Evolutionary conservation across 352 stramenopile genomes (phyloP).

Genomic region (Globisporangium paddicum): DNA sequence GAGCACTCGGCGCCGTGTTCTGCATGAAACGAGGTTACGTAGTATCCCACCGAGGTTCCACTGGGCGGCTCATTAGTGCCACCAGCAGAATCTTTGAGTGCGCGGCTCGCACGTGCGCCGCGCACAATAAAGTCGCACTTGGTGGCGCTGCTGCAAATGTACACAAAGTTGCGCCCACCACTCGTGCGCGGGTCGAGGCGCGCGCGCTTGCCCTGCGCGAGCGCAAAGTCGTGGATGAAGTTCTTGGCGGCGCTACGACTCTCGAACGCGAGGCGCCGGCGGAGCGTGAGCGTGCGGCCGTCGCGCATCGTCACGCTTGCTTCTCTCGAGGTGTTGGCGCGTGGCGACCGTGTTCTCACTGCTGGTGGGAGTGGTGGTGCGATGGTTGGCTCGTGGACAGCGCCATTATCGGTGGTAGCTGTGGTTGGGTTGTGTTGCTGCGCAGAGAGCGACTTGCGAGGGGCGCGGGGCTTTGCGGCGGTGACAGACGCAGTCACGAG

Average conservation of each 20-base stretch:
- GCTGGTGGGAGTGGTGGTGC: background rate
- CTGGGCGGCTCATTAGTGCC: background rate
- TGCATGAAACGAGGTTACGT: slow-evolving; percentile 29
- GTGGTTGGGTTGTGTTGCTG: no score
- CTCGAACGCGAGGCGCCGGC: slow-evolving; percentile 28
- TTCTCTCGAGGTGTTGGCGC: background rate
- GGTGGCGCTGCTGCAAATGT: slow-evolving; percentile 36
- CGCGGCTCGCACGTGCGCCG: background rate
- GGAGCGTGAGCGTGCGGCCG: slow-evolving; percentile 26
- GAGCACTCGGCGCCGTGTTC: slow-evolving; percentile 29
- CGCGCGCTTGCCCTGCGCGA: slow-evolving; percentile 42
- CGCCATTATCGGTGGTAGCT: no score
- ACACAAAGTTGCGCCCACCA: slow-evolving; percentile 41
- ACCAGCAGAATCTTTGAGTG: background rate
- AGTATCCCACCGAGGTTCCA: slow-evolving; percentile 12
- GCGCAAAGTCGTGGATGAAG: slow-evolving; percentile 43
- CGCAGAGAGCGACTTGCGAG: background rate
- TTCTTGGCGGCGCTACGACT: slow-evolving; percentile 19
- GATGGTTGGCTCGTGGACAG: background rate
- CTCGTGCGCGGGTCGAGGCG: slow-evolving; percentile 29
- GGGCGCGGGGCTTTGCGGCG: background rate
- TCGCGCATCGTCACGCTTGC: slow-evolving; percentile 6
- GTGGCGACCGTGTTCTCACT: background rate
- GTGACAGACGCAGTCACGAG: background rate
- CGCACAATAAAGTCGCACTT: slow-evolving; percentile 36